phyloP scores from a whole-genome alignment of 148 eudicot genomes.

The Tetragonia tetragonoides region DNA sequence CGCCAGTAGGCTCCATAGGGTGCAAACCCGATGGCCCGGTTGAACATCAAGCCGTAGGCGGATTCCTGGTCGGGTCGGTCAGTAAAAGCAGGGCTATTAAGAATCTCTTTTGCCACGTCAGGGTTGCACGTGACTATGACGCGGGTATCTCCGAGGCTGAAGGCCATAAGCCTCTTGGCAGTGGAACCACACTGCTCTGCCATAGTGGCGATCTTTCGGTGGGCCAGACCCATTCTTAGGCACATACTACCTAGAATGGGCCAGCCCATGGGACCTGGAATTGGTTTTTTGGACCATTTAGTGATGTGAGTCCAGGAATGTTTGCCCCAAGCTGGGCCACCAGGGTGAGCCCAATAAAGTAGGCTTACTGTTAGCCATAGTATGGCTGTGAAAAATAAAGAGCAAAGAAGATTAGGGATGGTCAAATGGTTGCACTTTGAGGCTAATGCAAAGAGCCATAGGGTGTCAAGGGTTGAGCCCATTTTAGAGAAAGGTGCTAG shows the following conservation, averaged over 20 bases:
- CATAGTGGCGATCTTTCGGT: slow-evolving; percentile 47
- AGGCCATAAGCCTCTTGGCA: slow-evolving; percentile 67
- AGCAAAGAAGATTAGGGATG: slow-evolving; percentile 19
- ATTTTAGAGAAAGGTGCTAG: slow-evolving; percentile 9
- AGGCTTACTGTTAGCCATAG: slow-evolving; percentile 44
- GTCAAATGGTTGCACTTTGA: slow-evolving; percentile 50
- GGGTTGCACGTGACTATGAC: slow-evolving; percentile 63
- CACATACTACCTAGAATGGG: slow-evolving; percentile 66
- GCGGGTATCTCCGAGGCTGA: slow-evolving; percentile 67
- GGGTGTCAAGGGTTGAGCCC: slow-evolving; percentile 41
- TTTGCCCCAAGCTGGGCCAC: slow-evolving; percentile 87
- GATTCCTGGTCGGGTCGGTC: slow-evolving; percentile 84
- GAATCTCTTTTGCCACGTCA: slow-evolving; percentile 60
- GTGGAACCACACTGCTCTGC: slow-evolving; percentile 25
- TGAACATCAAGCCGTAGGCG: slow-evolving; percentile 69
- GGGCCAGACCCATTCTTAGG: slow-evolving; percentile 65
- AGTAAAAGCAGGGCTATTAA: slow-evolving; percentile 56
- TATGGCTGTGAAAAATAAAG: slow-evolving; percentile 13
- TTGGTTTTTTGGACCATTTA: slow-evolving; percentile 26
- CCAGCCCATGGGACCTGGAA: slow-evolving; percentile 64
- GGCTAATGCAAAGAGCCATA: slow-evolving; percentile 58
- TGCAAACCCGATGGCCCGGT: slow-evolving; percentile 84
- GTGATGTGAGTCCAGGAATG: slow-evolving; percentile 21
- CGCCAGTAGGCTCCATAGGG: slow-evolving; percentile 81
- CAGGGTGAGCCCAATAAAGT: slow-evolving; percentile 62